phyloP scores from a whole-genome alignment of 2,329 filamentous ascomycete species.

The Ophiocordyceps camponoti-floridani region DNA sequence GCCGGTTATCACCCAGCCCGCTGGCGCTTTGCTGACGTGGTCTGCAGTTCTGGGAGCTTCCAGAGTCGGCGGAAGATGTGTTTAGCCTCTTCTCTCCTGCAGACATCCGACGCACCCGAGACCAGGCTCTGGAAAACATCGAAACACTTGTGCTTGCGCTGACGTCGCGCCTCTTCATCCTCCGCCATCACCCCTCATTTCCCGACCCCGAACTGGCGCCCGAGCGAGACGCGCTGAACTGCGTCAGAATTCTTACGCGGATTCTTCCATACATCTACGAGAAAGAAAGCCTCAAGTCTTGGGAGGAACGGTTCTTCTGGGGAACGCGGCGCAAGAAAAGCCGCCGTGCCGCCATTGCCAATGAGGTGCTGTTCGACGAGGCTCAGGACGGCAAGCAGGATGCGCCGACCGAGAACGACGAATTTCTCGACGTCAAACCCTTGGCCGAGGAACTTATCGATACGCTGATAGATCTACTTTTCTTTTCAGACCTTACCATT shows the following conservation, averaged over 20 bases:
- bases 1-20: background rate
- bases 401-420: slow-evolving; percentile 28
- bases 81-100: slow-evolving; percentile 87
- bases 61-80: slow-evolving; percentile 87
- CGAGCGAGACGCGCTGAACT: slow-evolving; percentile 85
- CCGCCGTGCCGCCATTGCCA: slow-evolving; percentile 44
- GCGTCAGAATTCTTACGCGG: slow-evolving; percentile 76
- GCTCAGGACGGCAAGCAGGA: slow-evolving; percentile 35
- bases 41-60: slow-evolving; percentile 87
- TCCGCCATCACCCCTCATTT: slow-evolving; percentile 81
- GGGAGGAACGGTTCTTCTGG: slow-evolving; percentile 96
- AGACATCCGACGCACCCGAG: slow-evolving; percentile 75
- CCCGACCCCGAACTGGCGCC: slow-evolving; percentile 71
- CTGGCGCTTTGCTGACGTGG: slow-evolving; percentile 1
- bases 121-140: slow-evolving; percentile 69
- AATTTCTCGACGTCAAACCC: slow-evolving; percentile 70
- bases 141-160: slow-evolving; percentile 76
- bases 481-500: slow-evolving; percentile 80
- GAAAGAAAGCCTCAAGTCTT: slow-evolving; percentile 59
- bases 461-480: slow-evolving; percentile 72
- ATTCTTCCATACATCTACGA: slow-evolving; percentile 87
- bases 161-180: slow-evolving; percentile 62
- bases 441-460: slow-evolving; percentile 87
- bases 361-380: slow-evolving; percentile 75
- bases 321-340: slow-evolving; percentile 52